phyloP scores from a whole-genome alignment of 495 filamentous ascomycete species.

The Bryoglossum gracile region DNA sequence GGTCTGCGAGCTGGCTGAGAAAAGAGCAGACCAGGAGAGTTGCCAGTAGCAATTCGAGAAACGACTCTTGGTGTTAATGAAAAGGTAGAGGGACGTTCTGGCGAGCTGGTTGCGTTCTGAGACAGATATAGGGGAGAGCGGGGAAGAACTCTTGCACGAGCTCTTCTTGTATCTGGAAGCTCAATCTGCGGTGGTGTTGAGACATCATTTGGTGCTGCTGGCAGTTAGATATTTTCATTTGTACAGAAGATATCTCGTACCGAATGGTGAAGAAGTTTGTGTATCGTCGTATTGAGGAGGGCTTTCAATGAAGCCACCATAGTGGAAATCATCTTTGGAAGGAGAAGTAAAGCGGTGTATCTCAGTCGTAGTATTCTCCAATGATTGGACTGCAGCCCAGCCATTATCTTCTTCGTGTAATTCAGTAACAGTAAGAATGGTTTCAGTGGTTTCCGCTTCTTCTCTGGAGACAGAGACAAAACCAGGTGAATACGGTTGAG shows the following conservation, averaged over 20 bases:
- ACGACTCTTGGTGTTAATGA: constrained; percentile 17
- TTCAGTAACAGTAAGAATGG: neutral
- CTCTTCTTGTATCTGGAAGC: constrained; percentile 1
- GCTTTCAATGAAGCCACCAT: constrained; percentile 23
- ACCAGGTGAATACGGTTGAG: neutral
- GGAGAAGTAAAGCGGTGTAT: constrained; percentile 4
- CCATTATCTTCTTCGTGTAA: neutral
- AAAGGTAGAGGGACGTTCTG: constrained; percentile 13
- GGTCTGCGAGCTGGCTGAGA: constrained; percentile 19
- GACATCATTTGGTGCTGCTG: constrained; percentile 17
- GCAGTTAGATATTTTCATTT: neutral
- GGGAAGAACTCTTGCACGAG: constrained; percentile 9
- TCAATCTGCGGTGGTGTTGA: constrained; percentile 12
- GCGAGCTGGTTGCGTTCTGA: constrained; percentile 19
- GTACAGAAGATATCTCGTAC: constrained; percentile 5
- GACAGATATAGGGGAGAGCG: constrained; percentile 23
- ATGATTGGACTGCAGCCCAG: no score
- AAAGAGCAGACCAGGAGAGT: constrained; percentile 23
- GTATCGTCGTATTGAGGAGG: neutral
- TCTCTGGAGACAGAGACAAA: neutral
- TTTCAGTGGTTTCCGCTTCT: neutral
- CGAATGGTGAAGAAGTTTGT: constrained; percentile 16
- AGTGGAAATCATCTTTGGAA: constrained; percentile 21
- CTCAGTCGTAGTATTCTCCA: constrained; percentile 11
- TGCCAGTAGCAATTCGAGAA: constrained; percentile 12